A percentile compares a stretch with the other conserved stretches of the same genome.
phyloP scores from a whole-genome alignment of 345 rosid genomes.

The Camelina laxa region DNA sequence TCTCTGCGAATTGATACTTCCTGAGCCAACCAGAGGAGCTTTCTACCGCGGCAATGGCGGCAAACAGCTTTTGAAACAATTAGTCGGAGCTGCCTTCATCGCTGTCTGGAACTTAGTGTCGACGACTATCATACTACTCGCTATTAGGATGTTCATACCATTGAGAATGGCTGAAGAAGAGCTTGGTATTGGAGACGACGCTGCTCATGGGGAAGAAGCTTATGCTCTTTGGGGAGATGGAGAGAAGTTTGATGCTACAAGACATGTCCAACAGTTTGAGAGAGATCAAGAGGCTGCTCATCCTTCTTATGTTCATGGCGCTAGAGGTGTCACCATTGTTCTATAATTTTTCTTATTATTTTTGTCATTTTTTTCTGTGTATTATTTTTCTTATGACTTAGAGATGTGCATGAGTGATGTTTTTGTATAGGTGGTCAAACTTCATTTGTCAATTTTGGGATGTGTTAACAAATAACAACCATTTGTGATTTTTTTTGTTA shows the following conservation, averaged over 20 bases:
- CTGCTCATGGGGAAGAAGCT: conserved; percentile 96
- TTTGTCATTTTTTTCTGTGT: not conserved
- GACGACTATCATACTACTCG: conserved; percentile 65
- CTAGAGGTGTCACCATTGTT: conserved; percentile 79
- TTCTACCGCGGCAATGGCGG: conserved; percentile 81
- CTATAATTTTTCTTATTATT: conserved; percentile 43
- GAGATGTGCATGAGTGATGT: conserved; percentile 9
- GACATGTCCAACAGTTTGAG: conserved; percentile 51
- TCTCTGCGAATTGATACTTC: conserved; percentile 56
- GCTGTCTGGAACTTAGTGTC: conserved; percentile 68
- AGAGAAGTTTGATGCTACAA: conserved; percentile 76
- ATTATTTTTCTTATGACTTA: not conserved
- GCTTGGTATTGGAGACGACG: conserved; percentile 86
- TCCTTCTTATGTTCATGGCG: conserved; percentile 60
- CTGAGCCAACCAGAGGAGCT: conserved; percentile 62
- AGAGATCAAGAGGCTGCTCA: conserved; percentile 49
- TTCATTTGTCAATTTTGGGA: not conserved
- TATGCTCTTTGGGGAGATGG: conserved; percentile 99
- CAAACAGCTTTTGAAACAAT: conserved; percentile 69
- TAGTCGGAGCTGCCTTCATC: conserved; percentile 70
- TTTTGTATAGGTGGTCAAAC: conserved; percentile 31
- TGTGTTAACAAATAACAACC: conserved; percentile 26
- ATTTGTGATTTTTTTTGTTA: conserved; percentile 7
- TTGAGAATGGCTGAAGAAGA: conserved; percentile 82
- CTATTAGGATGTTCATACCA: conserved; percentile 67